Conservation (phyloP, 306 rosid genomes). For the Trifolium subterraneum region DNA sequence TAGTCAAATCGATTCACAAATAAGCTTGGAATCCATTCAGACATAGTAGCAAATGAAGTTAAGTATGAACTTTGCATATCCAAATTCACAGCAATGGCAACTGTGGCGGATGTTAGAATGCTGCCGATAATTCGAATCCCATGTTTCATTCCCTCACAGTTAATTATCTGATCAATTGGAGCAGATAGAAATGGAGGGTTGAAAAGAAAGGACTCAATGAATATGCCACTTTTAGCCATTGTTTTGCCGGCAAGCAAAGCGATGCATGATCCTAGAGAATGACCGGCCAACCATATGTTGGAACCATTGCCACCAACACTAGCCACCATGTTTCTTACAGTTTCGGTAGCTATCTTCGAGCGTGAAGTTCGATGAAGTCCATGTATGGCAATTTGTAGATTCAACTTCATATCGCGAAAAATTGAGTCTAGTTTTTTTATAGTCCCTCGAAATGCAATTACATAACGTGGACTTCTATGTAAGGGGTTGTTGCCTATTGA, state of each 20-base stretch:
- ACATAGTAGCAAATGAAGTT: conserved; percentile 61
- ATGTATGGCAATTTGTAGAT: conserved; percentile 58
- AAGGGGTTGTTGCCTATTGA: conserved; percentile 46
- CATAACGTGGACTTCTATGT: conserved; percentile 65
- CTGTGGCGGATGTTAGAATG: conserved; percentile 75
- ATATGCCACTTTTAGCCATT: conserved; percentile 68
- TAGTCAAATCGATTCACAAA: conserved; percentile 82
- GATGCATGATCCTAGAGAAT: conserved; percentile 85
- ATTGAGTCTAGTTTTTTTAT: conserved; percentile 59
- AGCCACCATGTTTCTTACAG: conserved; percentile 73
- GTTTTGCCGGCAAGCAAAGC: conserved; percentile 84
- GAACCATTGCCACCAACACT: conserved; percentile 56
- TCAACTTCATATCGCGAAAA: conserved; percentile 72
- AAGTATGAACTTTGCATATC: conserved; percentile 48
- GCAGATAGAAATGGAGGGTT: conserved; percentile 82
- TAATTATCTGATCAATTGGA: conserved; percentile 82
- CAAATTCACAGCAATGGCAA: conserved; percentile 67
- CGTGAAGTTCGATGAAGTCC: conserved; percentile 84
- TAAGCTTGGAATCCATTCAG: conserved; percentile 76
- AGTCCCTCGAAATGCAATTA: conserved; percentile 90
- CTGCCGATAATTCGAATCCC: conserved; percentile 78
- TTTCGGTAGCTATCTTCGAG: conserved; percentile 75
- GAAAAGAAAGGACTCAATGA: conserved; percentile 75
- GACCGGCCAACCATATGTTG: conserved; percentile 85
- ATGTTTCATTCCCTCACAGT: conserved; percentile 60